Percentiles rank a stretch among this genome's conserved stretches.
phyloP scores from a whole-genome alignment of 2,329 filamentous ascomycete species.

The Sporothrix protearum region DNA sequence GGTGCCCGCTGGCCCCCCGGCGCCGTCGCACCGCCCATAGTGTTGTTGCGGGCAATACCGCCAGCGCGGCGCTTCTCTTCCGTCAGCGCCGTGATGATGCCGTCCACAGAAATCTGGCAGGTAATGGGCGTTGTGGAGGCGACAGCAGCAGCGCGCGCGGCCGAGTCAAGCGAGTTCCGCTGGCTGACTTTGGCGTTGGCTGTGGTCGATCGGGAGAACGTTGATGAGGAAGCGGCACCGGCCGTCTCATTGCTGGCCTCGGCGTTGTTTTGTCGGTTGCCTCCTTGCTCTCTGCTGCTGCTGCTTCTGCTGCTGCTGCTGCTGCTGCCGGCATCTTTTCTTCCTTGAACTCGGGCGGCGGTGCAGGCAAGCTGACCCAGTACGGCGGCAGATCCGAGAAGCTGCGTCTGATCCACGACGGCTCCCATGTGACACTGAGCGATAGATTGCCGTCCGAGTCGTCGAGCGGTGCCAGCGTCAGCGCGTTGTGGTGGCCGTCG shows the following conservation, averaged over 20 bases:
- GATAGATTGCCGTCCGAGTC: slow-evolving; percentile 60
- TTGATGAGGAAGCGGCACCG: slow-evolving; percentile 2
- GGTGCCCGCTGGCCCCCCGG: neutral
- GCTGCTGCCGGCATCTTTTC: slow-evolving; percentile 3
- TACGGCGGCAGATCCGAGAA: slow-evolving; percentile 55
- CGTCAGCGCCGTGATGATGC: slow-evolving; percentile 45
- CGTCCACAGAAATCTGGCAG: slow-evolving; percentile 49
- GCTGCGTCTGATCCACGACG: slow-evolving; percentile 52
- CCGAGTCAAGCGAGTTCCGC: slow-evolving; percentile 35
- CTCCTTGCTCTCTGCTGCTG: neutral
- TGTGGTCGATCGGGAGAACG: slow-evolving; percentile 10
- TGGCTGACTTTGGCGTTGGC: neutral
- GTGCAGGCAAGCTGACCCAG: slow-evolving; percentile 51
- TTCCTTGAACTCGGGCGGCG: slow-evolving; percentile 22
- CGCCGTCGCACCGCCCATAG: slow-evolving; percentile 22
- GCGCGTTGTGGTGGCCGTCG: slow-evolving; percentile 46
- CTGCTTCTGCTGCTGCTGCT: neutral
- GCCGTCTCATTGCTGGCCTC: neutral
- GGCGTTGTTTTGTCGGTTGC: neutral
- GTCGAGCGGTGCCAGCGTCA: slow-evolving; percentile 54
- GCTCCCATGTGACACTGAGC: slow-evolving; percentile 54
- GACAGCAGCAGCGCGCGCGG: slow-evolving; percentile 29
- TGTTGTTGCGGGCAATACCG: slow-evolving; percentile 22
- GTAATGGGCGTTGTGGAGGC: slow-evolving; percentile 38
- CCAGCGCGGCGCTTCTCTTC: slow-evolving; percentile 34